A percentile compares a stretch with the other conserved stretches of the same genome.
phyloP scores from a whole-genome alignment of 2,329 filamentous ascomycete species.

The Tolypocladium tropicale region DNA sequence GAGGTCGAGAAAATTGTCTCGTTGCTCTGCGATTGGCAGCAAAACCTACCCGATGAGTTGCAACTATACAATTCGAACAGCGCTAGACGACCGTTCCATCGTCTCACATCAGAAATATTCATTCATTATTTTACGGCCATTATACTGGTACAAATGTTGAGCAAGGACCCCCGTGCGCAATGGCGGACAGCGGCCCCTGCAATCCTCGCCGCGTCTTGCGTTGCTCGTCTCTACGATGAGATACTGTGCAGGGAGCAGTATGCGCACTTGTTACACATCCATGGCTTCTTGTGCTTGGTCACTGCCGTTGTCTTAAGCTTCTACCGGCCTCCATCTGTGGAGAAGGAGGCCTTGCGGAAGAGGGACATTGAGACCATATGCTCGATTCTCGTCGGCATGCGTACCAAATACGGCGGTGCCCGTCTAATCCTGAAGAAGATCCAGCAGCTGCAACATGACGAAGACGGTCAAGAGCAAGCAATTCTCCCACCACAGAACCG shows the following conservation, averaged over 20 bases:
- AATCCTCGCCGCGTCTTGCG: background rate
- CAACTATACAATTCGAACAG: background rate
- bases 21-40: background rate
- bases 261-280: background rate
- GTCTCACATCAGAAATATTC: background rate
- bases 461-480: background rate
- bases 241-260: background rate
- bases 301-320: background rate
- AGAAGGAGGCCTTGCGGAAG: background rate
- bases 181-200: background rate
- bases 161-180: background rate
- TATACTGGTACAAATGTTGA: background rate
- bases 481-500: background rate
- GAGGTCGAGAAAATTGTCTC: background rate
- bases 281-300: background rate
- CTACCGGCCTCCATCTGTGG: background rate
- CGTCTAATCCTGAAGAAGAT: background rate
- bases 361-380: background rate
- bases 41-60: background rate
- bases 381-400: background rate
- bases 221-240: background rate
- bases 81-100: background rate
- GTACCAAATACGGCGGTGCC: background rate
- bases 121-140: background rate
- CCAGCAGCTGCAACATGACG: background rate